Evolutionary conservation across 2,329 filamentous ascomycete genomes (phyloP), one percentile per base, ranked within the genome.

Genomic region (Colletotrichum karsti): DNA sequence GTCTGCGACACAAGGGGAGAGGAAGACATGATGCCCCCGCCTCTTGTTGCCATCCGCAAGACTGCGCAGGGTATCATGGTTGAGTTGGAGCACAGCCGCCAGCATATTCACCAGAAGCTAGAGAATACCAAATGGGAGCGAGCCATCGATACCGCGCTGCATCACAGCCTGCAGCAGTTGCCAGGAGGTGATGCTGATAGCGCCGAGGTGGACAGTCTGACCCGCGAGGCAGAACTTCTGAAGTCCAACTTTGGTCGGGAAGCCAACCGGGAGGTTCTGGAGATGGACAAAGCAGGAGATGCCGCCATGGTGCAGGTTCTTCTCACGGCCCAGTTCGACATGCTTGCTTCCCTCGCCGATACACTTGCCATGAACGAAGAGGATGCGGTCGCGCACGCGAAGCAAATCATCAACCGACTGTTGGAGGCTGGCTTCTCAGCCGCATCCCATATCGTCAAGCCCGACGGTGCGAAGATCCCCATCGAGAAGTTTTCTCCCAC

Each of bases 261-360:
- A 69, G 88, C 92, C 1, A 88, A 95, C 71, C 83, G 87, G 12
- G 90, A 93, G 58, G 88, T 98, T 20, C 79, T 94, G 10, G 94
- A 98, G 61, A 91, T 96, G 74, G 95, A 98, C 70, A 95, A 92
- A 80, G 85, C 87, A 26, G 92, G 91, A 12, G 94, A 98, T 76
- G 89, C 91, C 20, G 89, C 88, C 18, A 89, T 93, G 71, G 86
- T 97, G 74, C 95, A 98, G 79, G 88, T 93, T 55, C 86, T 99
- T 61, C 87, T 98, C 10, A 91, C 92, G 59, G 93, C 95, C 12
- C 95, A 98, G 74, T 97, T 99, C 73, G 95, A 98, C 74, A 95
- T 95, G 2, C 88, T 98, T 69, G 85, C 93, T 5, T 93, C 94
- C 1, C 88, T 99, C 60, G 90, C 92, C 61, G 92, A 93, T 72